Evolutionary conservation across 2,329 filamentous ascomycete genomes (phyloP), one percentile per base, ranked within the genome.

Genomic region (Xylaria sp.): DNA sequence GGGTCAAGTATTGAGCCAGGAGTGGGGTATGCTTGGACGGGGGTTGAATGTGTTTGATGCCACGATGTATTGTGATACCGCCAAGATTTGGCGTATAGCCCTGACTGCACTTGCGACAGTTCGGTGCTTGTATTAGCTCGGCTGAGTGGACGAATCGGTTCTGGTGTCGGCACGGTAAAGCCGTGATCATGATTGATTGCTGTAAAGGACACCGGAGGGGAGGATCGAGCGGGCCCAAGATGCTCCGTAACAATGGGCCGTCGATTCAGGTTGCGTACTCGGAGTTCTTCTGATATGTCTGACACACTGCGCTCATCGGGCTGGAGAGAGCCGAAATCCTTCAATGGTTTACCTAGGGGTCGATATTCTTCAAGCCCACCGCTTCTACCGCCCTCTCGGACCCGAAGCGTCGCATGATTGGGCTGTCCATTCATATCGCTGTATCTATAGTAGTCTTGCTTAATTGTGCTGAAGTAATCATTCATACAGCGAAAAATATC

Each of bases 311-410:
- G 75, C 5, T 79, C 78, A 10, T 77, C 72, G 2, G 77, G 74
- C 33, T 79, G 72, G 10, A 83, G 80, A 33, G 76, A 75, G 42
- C 82, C 81, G 50, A 84, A 81, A 68, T 83, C 82, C 65, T 81
- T 82, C 11, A 84, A 77, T 63, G 77, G 77, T 42, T 71, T 73
- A 0, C 73, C 72, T 54, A 81, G 75, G 10, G 81, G 76, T 66
- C 82, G 83, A 76, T 85, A 89, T 70, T 88, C 85, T 67, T 87
- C 85, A 3, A 87, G 76, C 1, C 84, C 87, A 38, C 85, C 87
- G 15, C 85, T 83, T 2, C 69, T 67, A 5, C 79, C 81, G 1
- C 80, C 81, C 54, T 81, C 74, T 2, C 80, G 78, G n/a, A 85
- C 75, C 38, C 79, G 81, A 17, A 79, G 70, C 50, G 78, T 73